Percentiles rank a stretch among this genome's conserved stretches.
Evolutionary conservation across 192 early-diverging fungal species (phyloP).

Genomic region (Cetraspora pellucida): DNA sequence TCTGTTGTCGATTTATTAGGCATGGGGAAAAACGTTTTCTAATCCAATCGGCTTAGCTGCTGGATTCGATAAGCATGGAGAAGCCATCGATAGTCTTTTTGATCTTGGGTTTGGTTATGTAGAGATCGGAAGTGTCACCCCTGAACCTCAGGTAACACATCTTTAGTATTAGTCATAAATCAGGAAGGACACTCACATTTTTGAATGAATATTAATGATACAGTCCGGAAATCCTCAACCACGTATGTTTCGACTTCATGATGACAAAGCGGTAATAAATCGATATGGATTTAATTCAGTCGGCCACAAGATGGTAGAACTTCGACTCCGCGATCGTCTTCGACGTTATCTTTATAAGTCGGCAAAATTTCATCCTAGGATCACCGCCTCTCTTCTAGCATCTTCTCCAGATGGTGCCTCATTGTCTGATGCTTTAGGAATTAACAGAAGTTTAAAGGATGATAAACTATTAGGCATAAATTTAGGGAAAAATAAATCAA

Average conservation of each 20-base stretch:
- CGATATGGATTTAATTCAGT: constrained; percentile 90
- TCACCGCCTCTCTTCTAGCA: constrained; percentile 49
- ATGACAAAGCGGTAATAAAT: constrained; percentile 80
- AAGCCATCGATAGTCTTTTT: constrained; percentile 82
- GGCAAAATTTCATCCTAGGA: constrained; percentile 50
- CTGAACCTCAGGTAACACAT: constrained; percentile 68
- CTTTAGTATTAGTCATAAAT: background rate
- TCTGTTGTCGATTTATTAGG: constrained; percentile 37
- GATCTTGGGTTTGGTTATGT: constrained; percentile 86
- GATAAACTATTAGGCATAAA: constrained; percentile 80
- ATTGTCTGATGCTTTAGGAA: constrained; percentile 41
- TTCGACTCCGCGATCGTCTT: constrained; percentile 73
- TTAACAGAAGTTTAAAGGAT: constrained; percentile 60
- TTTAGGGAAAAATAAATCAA: constrained; percentile 86
- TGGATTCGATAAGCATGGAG: constrained; percentile 90
- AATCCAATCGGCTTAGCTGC: constrained; percentile 90
- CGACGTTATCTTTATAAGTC: constrained; percentile 58
- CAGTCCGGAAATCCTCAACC: constrained; percentile 81
- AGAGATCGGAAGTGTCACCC: constrained; percentile 90
- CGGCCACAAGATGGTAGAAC: constrained; percentile 63
- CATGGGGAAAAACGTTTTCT: constrained; percentile 71
- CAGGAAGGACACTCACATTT: background rate
- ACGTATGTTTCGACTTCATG: constrained; percentile 79
- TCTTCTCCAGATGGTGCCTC: constrained; percentile 39
- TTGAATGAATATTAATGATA: background rate